phyloP scores from a whole-genome alignment of 2,329 filamentous ascomycete species.

The Acephala macrosclerotiorum region DNA sequence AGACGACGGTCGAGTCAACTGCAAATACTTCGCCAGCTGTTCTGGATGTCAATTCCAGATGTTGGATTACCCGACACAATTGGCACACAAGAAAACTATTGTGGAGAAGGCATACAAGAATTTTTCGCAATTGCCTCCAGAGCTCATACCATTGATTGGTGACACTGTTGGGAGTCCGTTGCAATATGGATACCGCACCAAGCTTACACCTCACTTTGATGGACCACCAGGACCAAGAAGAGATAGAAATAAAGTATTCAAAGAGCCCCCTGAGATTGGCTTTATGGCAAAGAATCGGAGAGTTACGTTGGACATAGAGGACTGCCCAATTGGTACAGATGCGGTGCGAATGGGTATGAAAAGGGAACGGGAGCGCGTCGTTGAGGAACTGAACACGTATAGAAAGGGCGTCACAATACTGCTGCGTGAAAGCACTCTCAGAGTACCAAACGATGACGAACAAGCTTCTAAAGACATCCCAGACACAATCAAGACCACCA shows the following conservation, averaged over 20 bases:
- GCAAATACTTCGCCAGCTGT: conserved; percentile 87
- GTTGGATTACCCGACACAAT: conserved; percentile 87
- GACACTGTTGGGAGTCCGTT: conserved; percentile 91
- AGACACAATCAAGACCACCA: conserved; percentile 40
- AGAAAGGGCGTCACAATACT: conserved; percentile 86
- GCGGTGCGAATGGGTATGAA: conserved; percentile 82
- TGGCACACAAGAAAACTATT: conserved; percentile 82
- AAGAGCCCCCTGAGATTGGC: conserved; percentile 79
- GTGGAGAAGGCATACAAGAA: conserved; percentile 92
- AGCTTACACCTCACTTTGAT: conserved; percentile 96
- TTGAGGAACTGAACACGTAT: conserved; percentile 74
- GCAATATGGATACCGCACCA: conserved; percentile 94
- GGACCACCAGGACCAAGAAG: conserved; percentile 65
- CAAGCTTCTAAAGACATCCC: conserved; percentile 40
- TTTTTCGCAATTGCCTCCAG: conserved; percentile 83
- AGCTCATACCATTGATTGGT: conserved; percentile 75
- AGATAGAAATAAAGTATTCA: conserved; percentile 60
- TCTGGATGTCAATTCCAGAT: conserved; percentile 98
- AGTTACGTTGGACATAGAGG: conserved; percentile 90
- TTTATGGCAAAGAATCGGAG: conserved; percentile 88
- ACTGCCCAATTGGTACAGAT: conserved; percentile 93
- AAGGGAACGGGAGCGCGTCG: conserved; percentile 79
- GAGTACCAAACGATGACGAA: conserved; percentile 59
- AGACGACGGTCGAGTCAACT: conserved; percentile 78
- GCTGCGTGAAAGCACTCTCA: conserved; percentile 82